A percentile compares a stretch with the other conserved stretches of the same genome.
phyloP scores from a whole-genome alignment of 169 alveolate species.

The Pseudocohnilembus persalinus region DNA sequence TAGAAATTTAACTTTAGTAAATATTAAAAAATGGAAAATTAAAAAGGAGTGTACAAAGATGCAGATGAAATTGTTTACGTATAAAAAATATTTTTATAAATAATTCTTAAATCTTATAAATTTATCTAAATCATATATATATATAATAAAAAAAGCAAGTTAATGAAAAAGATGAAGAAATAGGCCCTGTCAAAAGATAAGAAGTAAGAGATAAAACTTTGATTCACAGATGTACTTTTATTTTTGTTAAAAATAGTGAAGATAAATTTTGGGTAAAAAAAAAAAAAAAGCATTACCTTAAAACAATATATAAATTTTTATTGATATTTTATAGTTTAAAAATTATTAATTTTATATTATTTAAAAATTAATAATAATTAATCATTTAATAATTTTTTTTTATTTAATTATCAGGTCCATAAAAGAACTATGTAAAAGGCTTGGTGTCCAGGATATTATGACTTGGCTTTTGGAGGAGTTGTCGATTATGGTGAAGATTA shows the following conservation, averaged over 20 bases:
- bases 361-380: too few relatives aligned
- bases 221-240: slow-evolving; percentile 65
- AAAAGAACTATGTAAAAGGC: slow-evolving; percentile 58
- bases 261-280: slow-evolving; percentile 8
- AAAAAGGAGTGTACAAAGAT: too few relatives aligned
- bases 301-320: not conserved
- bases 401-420: slow-evolving; percentile 48
- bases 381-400: too few relatives aligned
- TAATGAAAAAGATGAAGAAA: slow-evolving; percentile 50
- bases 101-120: too few relatives aligned
- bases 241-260: slow-evolving; percentile 45
- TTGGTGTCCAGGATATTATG: slow-evolving; percentile 73
- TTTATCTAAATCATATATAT: not conserved
- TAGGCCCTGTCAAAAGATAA: slow-evolving; percentile 41
- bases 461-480: slow-evolving; percentile 67
- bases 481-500: slow-evolving; percentile 51
- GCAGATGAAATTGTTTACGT: not conserved
- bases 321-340: not conserved
- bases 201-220: slow-evolving; percentile 50
- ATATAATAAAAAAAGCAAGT: too few relatives aligned
- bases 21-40: too few relatives aligned
- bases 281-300: not conserved
- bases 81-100: too few relatives aligned
- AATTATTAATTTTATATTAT: too few relatives aligned
- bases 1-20: too few relatives aligned